A percentile compares a stretch with the other conserved stretches of the same genome.
Evolutionary conservation across 2,329 filamentous ascomycete species (phyloP).

Genomic region (Podosphaera aphanis): DNA sequence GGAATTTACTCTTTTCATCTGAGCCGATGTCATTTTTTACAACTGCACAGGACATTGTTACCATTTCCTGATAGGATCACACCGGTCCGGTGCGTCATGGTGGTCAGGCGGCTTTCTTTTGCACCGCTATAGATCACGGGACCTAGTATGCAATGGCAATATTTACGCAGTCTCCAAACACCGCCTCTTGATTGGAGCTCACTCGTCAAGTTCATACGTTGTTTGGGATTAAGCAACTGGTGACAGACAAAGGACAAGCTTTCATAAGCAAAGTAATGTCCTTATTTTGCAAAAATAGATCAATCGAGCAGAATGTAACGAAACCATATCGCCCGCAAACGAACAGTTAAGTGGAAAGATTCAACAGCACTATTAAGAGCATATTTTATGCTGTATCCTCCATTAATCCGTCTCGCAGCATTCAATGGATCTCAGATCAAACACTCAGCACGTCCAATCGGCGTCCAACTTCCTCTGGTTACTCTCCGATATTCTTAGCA

Average conservation of each 20-base stretch:
- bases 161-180: background rate
- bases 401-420: background rate
- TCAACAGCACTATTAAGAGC: background rate
- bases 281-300: background rate
- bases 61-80: no score
- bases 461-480: background rate
- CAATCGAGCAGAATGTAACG: background rate
- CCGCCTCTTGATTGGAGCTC: background rate
- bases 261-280: background rate
- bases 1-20: no score
- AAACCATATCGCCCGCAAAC: background rate
- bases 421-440: conserved; percentile 1
- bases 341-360: background rate
- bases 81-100: background rate
- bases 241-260: background rate
- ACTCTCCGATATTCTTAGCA: background rate
- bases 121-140: background rate
- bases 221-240: background rate
- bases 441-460: background rate
- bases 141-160: background rate
- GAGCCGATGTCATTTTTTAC: no score
- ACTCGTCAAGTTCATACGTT: background rate
- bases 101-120: background rate
- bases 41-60: no score
- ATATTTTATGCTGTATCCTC: background rate